Conservation (phyloP, 306 rosid species). For the Begonia fuchsioides region DNA sequence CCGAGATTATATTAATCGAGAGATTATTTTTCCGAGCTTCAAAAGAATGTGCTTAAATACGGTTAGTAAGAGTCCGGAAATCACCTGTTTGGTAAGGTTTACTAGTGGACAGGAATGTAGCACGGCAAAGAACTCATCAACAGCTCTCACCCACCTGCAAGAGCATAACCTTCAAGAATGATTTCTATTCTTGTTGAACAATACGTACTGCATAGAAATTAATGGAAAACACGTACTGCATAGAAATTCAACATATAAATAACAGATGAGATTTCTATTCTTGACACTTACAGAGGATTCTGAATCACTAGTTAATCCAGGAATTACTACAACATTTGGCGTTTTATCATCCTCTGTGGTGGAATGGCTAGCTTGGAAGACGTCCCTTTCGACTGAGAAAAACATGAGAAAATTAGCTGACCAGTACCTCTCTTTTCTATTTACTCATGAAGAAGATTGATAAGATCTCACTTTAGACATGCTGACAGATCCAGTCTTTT, state of each 20-base stretch:
- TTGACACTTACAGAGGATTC: constrained; percentile 46
- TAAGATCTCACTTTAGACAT: too few species aligned
- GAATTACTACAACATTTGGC: constrained; percentile 59
- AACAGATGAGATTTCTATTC: too few species aligned
- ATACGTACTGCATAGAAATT: too few species aligned
- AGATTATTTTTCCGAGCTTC: not conserved
- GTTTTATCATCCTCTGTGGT: constrained; percentile 32
- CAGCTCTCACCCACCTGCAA: constrained; percentile 78
- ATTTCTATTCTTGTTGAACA: too few species aligned
- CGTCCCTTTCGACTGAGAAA: constrained; percentile 31
- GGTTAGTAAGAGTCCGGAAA: not conserved
- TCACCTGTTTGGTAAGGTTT: constrained; percentile 73
- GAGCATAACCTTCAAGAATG: too few species aligned
- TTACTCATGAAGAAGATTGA: too few species aligned
- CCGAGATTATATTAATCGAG: not conserved
- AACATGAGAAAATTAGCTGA: not conserved
- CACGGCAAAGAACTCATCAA: constrained; percentile 41
- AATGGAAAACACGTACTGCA: too few species aligned
- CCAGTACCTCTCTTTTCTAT: not conserved
- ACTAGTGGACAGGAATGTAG: constrained; percentile 36
- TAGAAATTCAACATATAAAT: too few species aligned
- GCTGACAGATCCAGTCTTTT: too few species aligned
- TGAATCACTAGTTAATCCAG: constrained; percentile 88
- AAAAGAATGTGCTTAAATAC: not conserved
- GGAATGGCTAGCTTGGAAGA: constrained; percentile 12